These are phyloP conservation scores for Panicum miliaceum DNA, from an alignment of 176 grass and related monocot species.

Conservation along the genomic window DNA sequence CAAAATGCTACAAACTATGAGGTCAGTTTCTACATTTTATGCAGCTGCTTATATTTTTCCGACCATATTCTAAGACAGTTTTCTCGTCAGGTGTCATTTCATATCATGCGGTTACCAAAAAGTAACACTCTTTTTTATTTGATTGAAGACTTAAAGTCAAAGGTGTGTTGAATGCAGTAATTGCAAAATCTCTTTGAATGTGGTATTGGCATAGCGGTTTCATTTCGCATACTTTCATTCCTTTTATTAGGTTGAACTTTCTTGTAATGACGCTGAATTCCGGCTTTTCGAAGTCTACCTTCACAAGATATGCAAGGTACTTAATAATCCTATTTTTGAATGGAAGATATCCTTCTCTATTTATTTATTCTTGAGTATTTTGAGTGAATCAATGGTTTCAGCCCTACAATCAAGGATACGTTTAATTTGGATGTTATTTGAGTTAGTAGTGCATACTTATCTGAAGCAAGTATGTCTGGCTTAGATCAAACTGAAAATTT, in stretches of 20 bases:
- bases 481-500: neutral
- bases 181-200: neutral
- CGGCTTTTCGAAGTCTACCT: constrained; percentile 56
- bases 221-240: constrained; percentile 24
- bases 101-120: constrained; percentile 61
- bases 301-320: constrained; percentile 80
- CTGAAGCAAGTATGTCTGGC: neutral
- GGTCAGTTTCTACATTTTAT: constrained; percentile 44
- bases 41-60: constrained; percentile 23
- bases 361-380: constrained; percentile 21
- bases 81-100: constrained; percentile 56
- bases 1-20: constrained; percentile 61
- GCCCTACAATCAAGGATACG: neutral
- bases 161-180: constrained; percentile 44
- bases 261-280: constrained; percentile 61
- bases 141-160: constrained; percentile 69
- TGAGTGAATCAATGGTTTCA: neutral
- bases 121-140: constrained; percentile 55
- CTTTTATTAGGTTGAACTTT: constrained; percentile 57
- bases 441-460: constrained; percentile 7
- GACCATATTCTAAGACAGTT: constrained; percentile 25
- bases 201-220: constrained; percentile 21
- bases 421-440: constrained; percentile 5
- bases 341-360: neutral
- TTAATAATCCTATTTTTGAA: neutral